Base-by-base conservation (phyloP, 2,329 filamentous ascomycete genomes). In the Aspergillus fischeri region DNA sequence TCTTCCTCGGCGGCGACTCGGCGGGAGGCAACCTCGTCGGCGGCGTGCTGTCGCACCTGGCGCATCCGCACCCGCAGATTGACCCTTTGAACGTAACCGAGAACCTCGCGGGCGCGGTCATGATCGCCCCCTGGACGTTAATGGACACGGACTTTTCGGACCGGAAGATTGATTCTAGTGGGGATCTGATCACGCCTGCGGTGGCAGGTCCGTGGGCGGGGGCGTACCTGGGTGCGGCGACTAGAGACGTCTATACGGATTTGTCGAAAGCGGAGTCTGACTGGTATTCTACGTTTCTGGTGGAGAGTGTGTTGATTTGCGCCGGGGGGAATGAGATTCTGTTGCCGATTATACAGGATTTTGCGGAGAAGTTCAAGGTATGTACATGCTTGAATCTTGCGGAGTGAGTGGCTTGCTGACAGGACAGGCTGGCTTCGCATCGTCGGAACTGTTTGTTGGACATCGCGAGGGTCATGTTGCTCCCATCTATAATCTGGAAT, bases 61-160 rank as follows among this genome's bases (percentile, higher is more conserved):
- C 74, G 0, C 85, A 87, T 64, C 83, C 85, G 0, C 84, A 86
- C 58, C 77, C 81, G 0, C 74, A 80, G 1, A 76, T 85, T 45
- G 67, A 76, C 0, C 68, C 72, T 0, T 56, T 86, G 21, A 54
- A 67, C 0, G 66, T 83, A 6, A 64, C 70, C 0, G 67, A 66
- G 3, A 77, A 76, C 8, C 70, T 87, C 17, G 77, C 77, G 2
- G 83, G 77, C 3, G 76, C 79, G 0, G 65, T 86, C 7, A 73
- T 86, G 6, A 79, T 87, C 55, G 81, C 79, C 0, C 85, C 85
- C 0, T 88, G 85, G 85, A 74, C 78, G 1, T 77, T 77, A 1
- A 80, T 87, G 59, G 72, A 75, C n/a, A 74, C 73, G 0, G 69
- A 77, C 20, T 77, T 77, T 27, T 67, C 72, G 0, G 76, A 75